phyloP scores from a whole-genome alignment of 768 basidiomycete genomes.

The Lactarius akahatsu region DNA sequence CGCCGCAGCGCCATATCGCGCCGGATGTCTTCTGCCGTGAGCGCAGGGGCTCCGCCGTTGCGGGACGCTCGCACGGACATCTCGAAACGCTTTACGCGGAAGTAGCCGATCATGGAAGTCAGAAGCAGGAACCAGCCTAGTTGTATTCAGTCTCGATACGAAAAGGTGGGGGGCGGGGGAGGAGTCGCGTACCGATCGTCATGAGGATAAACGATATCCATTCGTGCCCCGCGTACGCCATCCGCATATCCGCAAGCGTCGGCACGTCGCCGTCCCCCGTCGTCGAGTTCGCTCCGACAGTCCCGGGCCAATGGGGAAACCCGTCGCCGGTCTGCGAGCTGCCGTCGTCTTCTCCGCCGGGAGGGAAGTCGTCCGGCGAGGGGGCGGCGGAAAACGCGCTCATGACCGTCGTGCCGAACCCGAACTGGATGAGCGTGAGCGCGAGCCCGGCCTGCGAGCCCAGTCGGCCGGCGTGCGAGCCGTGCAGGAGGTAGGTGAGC shows the following conservation, averaged over 20 bases:
- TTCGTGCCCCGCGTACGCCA: conserved; percentile 57
- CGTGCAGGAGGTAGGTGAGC: conserved; percentile 90
- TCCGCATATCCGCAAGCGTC: conserved; percentile 11
- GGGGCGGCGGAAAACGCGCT: conserved; percentile 20
- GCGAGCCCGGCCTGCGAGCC: conserved; percentile 96
- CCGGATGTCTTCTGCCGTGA: conserved; percentile 20
- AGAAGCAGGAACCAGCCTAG: conserved; percentile 90
- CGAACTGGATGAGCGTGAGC: conserved; percentile 90
- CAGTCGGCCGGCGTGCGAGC: conserved; percentile 89
- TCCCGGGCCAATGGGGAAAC: conserved; percentile 15
- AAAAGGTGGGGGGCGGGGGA: neutral
- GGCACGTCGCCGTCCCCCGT: conserved; percentile 12
- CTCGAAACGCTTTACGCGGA: conserved; percentile 86
- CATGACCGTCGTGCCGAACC: conserved; percentile 62
- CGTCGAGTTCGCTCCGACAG: conserved; percentile 22
- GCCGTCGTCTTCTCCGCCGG: neutral
- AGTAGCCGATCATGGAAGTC: conserved; percentile 77
- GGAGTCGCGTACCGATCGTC: conserved; percentile 62
- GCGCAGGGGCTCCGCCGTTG: neutral
- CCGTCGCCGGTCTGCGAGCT: neutral
- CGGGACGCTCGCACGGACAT: conserved; percentile 53
- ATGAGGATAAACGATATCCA: conserved; percentile 93
- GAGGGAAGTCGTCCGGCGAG: conserved; percentile 11
- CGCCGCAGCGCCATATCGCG: conserved; percentile 19
- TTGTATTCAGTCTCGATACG: neutral